Evolutionary conservation across 2,329 filamentous ascomycete species (phyloP), one percentile per base, ranked within the genome.

Genomic region (Tolypocladium album): DNA sequence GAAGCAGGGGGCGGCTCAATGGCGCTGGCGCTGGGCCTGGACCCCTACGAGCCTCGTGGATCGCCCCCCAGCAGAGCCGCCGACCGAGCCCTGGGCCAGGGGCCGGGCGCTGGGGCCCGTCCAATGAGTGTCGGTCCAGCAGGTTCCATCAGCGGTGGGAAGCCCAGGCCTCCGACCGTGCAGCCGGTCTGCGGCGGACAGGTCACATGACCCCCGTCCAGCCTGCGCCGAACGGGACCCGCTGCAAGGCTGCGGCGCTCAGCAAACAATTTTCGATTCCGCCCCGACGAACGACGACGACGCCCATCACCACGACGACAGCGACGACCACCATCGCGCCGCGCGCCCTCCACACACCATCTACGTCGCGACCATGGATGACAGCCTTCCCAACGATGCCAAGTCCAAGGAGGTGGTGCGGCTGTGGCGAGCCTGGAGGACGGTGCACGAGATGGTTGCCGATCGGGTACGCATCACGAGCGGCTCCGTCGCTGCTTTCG

Each of bases 351-450:
- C 15, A 40, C 56, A 42, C 31, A 61, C 38, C 57, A 22, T 17
- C n/a, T 56, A 7, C 13, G n/a, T 17, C 22, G 27, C 55, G 62
- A 68, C 59, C 43, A 77, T 78, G 75, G 74, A 76, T 65, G 70
- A 70, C 67, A 73, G 62, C 53, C 75, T 79, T 71, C 75, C 78
- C 58, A 79, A 79, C 60, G 74, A 79, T 53, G 76, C 76, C 64
- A 80, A 79, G 72, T 74, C 77, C 65, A 81, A 81, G 72, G 77
- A 79, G 74, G 74, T 81, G 56, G 78, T 82, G 69, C 86, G 89
- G 71, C 85, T 97, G 67, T 99, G 94, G 93, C 89, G 93, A 75
- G 91, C 92, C 68, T 95, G 90, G 85, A 86, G 87, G 75, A 99
- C 94, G 11, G 87, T 92, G 56, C 91, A 96, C 75, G 90, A 99